phyloP scores from a whole-genome alignment of 163 green algal genomes.

The Scenedesmus sp. region DNA sequence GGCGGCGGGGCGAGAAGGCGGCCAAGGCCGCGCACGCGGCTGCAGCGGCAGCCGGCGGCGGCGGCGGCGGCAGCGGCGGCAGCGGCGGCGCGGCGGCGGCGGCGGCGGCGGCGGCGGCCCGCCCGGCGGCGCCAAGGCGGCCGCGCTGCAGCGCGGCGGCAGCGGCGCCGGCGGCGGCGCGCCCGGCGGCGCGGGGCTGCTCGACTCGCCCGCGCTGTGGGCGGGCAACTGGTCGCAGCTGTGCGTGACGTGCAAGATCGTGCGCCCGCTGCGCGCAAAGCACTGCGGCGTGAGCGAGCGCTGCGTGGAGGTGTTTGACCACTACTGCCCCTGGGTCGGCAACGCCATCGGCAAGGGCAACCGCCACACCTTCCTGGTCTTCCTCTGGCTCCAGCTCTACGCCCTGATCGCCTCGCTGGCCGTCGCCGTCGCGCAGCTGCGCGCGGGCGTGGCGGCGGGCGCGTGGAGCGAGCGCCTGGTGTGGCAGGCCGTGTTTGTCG shows the following conservation, averaged over 20 bases:
- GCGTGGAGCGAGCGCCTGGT: constrained; percentile 44
- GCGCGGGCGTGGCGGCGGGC: constrained; percentile 19
- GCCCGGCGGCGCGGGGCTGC: constrained; percentile 38
- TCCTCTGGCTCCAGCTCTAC: constrained; percentile 89
- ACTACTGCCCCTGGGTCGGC: constrained; percentile 92
- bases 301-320: constrained; percentile 92
- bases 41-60: constrained; percentile 6
- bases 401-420: constrained; percentile 64
- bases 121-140: not conserved
- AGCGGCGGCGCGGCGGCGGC: constrained; percentile 18
- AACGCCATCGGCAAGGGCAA: constrained; percentile 92
- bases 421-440: constrained; percentile 55
- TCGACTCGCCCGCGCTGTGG: constrained; percentile 88
- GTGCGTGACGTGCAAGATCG: constrained; percentile 93
- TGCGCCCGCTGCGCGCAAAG: constrained; percentile 93
- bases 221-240: constrained; percentile 91
- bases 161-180: not conserved
- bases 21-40: constrained; percentile 36
- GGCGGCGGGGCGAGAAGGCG: constrained; percentile 37
- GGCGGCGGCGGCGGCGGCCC: constrained; percentile 3
- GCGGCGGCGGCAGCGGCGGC: constrained; percentile 11
- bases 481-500: constrained; percentile 80
- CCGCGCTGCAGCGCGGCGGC: constrained; percentile 15
- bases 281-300: constrained; percentile 89
- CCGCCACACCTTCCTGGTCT: constrained; percentile 87